Evolutionary conservation across 768 basidiomycete species (phyloP), one percentile per base, ranked within the genome.

Genomic region (Podaxis sp.): DNA sequence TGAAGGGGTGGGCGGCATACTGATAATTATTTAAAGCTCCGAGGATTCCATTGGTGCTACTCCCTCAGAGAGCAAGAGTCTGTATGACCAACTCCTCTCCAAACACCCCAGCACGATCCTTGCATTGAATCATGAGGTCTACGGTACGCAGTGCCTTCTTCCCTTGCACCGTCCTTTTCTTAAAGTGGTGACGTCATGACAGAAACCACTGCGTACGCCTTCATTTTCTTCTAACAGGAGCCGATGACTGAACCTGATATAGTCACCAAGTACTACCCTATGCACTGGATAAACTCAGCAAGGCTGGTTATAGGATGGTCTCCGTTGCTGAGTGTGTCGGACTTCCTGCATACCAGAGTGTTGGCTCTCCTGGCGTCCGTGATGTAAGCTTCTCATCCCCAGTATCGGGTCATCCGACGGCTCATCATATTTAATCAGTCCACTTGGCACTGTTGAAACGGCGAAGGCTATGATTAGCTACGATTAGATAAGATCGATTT

Each of bases 81-180:
- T 58, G 1, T 80, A 80, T 54, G 71, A 74, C 51, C 26, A 69
- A 0, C 26, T 70, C 8, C 68, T 78, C 30, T 61, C 58, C 0
- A 15, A 65, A 11, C 74, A 74, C 53, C 79, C 78, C 10, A 69
- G 60, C 50, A 80, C 69, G 15, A 72, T 80, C 48, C 65, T 83
- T 28, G 66, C 78, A 0, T 70, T 82, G 52, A 81, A 79, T 64
- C 81, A 82, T 61, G 80, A 82, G 65, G 73, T 74, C 3, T 66
- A 74, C 52, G 72, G 78, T 78, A 64, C 52, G 66, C 66, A 30
- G 38, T 49, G 26, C 36, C 49, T 51, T 33, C 11, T 28, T 46
- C 17, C 36, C 2, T 44, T 40, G 15, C 17, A 7, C 33, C 6
- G 40, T 4, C 10, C 53, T 40, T 28, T n/a, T 38, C 26, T 33